These are phyloP conservation scores for Penicillium sclerotiorum DNA, from an alignment of 2,329 filamentous ascomycete genomes.

Conservation along the genomic window DNA sequence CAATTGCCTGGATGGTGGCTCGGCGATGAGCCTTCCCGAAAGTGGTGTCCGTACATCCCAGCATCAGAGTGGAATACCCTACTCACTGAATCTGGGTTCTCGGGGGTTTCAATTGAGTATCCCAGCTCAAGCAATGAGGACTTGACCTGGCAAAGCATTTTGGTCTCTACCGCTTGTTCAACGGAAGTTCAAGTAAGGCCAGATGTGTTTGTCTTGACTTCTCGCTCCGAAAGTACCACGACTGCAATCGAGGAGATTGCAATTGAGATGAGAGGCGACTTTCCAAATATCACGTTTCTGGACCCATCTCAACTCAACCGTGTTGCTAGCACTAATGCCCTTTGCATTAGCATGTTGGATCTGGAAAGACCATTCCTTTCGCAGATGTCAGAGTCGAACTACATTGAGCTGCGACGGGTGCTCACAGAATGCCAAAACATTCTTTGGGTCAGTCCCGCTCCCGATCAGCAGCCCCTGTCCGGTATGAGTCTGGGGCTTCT, in stretches of 20 bases:
- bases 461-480: conserved; percentile 2
- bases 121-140: conserved; percentile 16
- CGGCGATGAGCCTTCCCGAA: conserved; percentile 21
- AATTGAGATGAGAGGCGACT: not conserved
- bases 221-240: not conserved
- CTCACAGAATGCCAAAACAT: conserved; percentile 13
- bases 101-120: conserved; percentile 24
- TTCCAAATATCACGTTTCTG: not conserved
- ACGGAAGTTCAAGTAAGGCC: not conserved
- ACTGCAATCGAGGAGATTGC: not conserved
- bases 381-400: conserved; percentile 4
- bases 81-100: conserved; percentile 19
- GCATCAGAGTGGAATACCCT: conserved; percentile 18
- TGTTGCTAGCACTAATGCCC: not conserved
- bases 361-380: conserved; percentile 11
- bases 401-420: conserved; percentile 4
- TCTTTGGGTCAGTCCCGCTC: conserved; percentile 18
- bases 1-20: conserved; percentile 27
- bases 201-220: conserved; percentile 13
- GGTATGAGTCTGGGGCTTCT: conserved; percentile 21
- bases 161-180: conserved; percentile 19
- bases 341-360: conserved; percentile 20
- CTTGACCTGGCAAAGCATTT: conserved; percentile 25
- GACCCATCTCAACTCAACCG: not conserved
- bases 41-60: conserved; percentile 25